Evolutionary conservation across 345 rosid species (phyloP).

Genomic region (Populus tremula): DNA sequence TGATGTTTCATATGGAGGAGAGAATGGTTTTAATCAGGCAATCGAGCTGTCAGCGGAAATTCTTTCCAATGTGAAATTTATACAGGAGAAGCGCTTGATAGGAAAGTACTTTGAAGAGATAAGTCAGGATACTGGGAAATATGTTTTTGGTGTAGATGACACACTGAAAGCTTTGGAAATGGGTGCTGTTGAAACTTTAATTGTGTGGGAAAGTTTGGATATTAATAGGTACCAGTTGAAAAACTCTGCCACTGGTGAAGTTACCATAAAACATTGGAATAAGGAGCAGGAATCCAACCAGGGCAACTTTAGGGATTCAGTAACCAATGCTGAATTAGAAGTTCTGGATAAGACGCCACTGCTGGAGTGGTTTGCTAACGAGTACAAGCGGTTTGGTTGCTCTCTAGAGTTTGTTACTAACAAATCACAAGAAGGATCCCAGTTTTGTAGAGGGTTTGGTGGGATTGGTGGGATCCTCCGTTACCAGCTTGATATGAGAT

Average conservation of each 20-base stretch:
- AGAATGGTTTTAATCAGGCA: conserved; percentile 89
- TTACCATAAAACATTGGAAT: conserved; percentile 59
- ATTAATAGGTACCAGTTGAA: conserved; percentile 63
- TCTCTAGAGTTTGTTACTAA: conserved; percentile 81
- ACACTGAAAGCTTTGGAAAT: conserved; percentile 76
- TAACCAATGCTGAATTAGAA: conserved; percentile 60
- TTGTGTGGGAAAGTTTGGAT: conserved; percentile 92
- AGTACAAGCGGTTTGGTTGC: conserved; percentile 83
- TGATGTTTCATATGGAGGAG: conserved; percentile 94
- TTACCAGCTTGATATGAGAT: conserved; percentile 83
- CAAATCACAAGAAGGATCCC: conserved; percentile 92
- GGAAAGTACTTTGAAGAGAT: conserved; percentile 95
- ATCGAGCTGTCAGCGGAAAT: conserved; percentile 88
- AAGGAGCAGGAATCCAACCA: conserved; percentile 78
- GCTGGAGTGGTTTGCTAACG: conserved; percentile 91
- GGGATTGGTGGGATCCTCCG: conserved; percentile 93
- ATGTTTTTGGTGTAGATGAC: conserved; percentile 85
- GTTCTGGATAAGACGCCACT: conserved; percentile 72
- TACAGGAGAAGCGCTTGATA: conserved; percentile 84
- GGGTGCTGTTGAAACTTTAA: conserved; percentile 92
- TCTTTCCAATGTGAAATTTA: conserved; percentile 83
- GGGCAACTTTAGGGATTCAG: conserved; percentile 65
- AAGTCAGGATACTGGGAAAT: conserved; percentile 88
- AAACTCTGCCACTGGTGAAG: conserved; percentile 59
- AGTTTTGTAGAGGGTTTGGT: conserved; percentile 90